Base-by-base conservation (phyloP, 345 rosid species). In the Murraya paniculata region DNA sequence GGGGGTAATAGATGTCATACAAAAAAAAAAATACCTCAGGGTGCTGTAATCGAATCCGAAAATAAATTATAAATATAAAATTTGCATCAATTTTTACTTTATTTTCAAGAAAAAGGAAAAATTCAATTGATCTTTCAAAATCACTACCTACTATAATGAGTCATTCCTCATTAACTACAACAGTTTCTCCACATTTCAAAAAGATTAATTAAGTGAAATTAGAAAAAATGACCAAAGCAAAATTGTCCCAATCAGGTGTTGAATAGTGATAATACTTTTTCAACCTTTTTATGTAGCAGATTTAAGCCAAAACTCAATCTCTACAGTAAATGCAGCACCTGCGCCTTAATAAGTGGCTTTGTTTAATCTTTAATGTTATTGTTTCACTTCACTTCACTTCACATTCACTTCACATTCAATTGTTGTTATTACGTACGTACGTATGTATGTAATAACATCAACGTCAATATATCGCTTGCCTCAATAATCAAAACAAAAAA, bases 311-410 rank as follows among this genome's bases (percentile, higher is more conserved):
- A 45, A 45, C 50, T 4, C 50, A 45, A 16, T 4, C 7, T 45
- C 38, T 14, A 24, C 55, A 18, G 64, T 53, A 70, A 60, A 45
- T 24, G 64, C 80, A 61, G 61, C 68, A n/a, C 83, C 82, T 78
- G 38, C 87, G 72, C 86, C 86, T 88, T 81, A 78, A 82, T 84
- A 61, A 72, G 57, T 65, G 88, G 77, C 85, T 56, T 58, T 71
- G 38, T 53, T 41, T 41, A 1, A 39, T 39, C 3, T 31, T 38
- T 8, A 48, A 50, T 50, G 21, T 50, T 16, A 1, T 48, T 41
- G 48, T 41, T 41, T 13, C 61, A 5, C 38, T 36, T 36, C 45
- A 24, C 16, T 59, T 73, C 66, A 71, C 56, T 77, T 68, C 62
- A 56, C 30, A 2, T 39, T 72, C 78, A 39, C 18, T 72, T 2